Conservation (phyloP, 768 basidiomycete genomes). For the Psilocybe subaeruginosa region DNA sequence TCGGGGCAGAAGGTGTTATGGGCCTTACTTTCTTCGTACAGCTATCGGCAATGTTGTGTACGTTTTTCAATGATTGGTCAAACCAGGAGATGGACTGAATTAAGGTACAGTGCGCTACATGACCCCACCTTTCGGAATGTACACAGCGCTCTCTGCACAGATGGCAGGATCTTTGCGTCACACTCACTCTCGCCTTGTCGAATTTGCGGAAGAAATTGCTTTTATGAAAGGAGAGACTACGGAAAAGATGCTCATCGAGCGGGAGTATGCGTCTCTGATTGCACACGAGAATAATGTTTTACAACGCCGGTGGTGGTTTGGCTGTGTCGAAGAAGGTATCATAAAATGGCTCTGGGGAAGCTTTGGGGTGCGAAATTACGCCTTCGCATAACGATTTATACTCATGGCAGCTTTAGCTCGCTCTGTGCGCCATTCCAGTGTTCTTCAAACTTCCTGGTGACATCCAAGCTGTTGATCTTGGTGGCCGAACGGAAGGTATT, state of each 20-base stretch:
- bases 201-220: slow-evolving; percentile 88
- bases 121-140: slow-evolving; percentile 91
- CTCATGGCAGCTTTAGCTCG: slow-evolving; percentile 47
- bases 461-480: slow-evolving; percentile 62
- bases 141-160: slow-evolving; percentile 86
- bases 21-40: slow-evolving; percentile 86
- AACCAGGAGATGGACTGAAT: background rate
- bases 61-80: slow-evolving; percentile 31
- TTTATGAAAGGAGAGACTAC: slow-evolving; percentile 87
- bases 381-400: background rate
- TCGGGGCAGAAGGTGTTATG: slow-evolving; percentile 91
- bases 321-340: slow-evolving; percentile 91
- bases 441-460: slow-evolving; percentile 87
- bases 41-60: slow-evolving; percentile 78
- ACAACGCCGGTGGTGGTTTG: slow-evolving; percentile 84
- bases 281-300: slow-evolving; percentile 86
- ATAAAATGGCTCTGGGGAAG: slow-evolving; percentile 98
- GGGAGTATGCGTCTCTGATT: slow-evolving; percentile 83
- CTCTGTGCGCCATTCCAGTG: slow-evolving; percentile 91
- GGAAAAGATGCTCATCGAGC: slow-evolving; percentile 90
- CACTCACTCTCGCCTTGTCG: slow-evolving; percentile 87
- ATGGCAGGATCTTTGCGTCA: slow-evolving; percentile 89
- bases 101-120: slow-evolving; percentile 73
- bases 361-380: slow-evolving; percentile 68
- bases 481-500: slow-evolving; percentile 86